A percentile compares a stretch with the other conserved stretches of the same genome.
phyloP scores from a whole-genome alignment of 306 rosid species.

The Lotus japonicus region DNA sequence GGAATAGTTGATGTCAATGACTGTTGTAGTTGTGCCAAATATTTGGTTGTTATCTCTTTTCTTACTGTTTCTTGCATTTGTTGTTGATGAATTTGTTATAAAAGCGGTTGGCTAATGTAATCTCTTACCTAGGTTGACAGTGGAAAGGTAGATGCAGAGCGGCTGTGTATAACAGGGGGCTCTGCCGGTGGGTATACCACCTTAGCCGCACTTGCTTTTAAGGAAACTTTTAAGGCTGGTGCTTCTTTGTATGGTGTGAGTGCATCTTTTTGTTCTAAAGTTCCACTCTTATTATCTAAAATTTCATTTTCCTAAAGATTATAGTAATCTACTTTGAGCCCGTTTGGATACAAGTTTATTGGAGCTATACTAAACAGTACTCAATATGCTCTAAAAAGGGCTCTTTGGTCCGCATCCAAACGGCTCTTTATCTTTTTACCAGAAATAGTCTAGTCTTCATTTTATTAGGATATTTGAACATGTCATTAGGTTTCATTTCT shows the following conservation, averaged over 20 bases:
- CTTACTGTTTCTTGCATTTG: not conserved
- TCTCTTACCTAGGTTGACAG: conserved; percentile 53
- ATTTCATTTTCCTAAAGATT: not conserved
- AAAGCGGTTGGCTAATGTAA: not conserved
- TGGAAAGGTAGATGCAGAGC: conserved; percentile 74
- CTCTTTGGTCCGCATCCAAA: too few relatives aligned
- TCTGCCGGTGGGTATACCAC: conserved; percentile 99
- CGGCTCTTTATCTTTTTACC: too few relatives aligned
- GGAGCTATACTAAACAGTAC: too few relatives aligned
- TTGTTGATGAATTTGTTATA: not conserved
- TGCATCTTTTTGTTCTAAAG: conserved; percentile 14
- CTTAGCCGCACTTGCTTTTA: conserved; percentile 86
- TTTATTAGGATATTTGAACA: conserved; percentile 14
- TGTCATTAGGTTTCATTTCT: not conserved
- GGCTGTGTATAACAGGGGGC: conserved; percentile 83
- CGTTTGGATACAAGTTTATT: too few relatives aligned
- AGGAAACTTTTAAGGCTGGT: conserved; percentile 73
- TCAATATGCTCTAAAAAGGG: too few relatives aligned
- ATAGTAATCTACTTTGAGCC: not conserved
- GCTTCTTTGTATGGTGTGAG: conserved; percentile 93
- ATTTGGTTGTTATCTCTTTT: conserved; percentile 51
- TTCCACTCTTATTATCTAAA: not conserved
- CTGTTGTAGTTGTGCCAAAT: conserved; percentile 88
- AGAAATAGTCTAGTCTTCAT: too few relatives aligned
- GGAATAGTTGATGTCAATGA: conserved; percentile 96